Evolutionary conservation across 73 alveolate species (phyloP).

Genomic region (Paramecium octaurelia): DNA sequence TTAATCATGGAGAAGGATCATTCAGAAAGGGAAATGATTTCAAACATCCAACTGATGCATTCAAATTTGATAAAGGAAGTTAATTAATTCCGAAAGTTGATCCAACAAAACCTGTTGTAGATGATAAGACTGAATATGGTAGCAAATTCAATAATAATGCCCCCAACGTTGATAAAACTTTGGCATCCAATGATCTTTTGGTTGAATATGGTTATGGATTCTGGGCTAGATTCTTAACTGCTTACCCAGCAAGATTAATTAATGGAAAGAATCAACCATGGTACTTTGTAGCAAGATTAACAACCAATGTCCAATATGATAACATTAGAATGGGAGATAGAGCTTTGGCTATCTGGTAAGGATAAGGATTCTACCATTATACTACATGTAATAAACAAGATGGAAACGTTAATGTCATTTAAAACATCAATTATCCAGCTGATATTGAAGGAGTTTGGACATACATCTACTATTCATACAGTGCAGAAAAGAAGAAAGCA

Average conservation of each 20-base stretch:
- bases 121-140: not conserved
- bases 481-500: slow-evolving; percentile 20
- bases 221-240: slow-evolving; percentile 36
- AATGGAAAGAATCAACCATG: slow-evolving; percentile 32
- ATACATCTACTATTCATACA: slow-evolving; percentile 32
- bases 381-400: slow-evolving; percentile 2
- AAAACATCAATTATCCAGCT: slow-evolving; percentile 46
- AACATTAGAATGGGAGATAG: slow-evolving; percentile 51
- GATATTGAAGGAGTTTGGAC: slow-evolving; percentile 61
- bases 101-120: slow-evolving; percentile 38
- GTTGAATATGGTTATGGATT: slow-evolving; percentile 46
- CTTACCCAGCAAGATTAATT: not conserved
- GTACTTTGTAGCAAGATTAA: slow-evolving; percentile 29
- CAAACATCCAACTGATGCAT: slow-evolving; percentile 18
- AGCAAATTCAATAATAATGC: slow-evolving; percentile 21
- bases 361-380: slow-evolving; percentile 42
- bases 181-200: not conserved
- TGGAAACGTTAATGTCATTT: slow-evolving; percentile 23
- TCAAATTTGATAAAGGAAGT: slow-evolving; percentile 22
- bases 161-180: not conserved
- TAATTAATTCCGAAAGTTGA: slow-evolving; percentile 9
- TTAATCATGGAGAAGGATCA: not conserved
- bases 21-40: slow-evolving; percentile 12
- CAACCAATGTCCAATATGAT: slow-evolving; percentile 1
- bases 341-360: slow-evolving; percentile 49